phyloP scores from a whole-genome alignment of 2,329 filamentous ascomycete genomes.

The Periconia macrospinosa region DNA sequence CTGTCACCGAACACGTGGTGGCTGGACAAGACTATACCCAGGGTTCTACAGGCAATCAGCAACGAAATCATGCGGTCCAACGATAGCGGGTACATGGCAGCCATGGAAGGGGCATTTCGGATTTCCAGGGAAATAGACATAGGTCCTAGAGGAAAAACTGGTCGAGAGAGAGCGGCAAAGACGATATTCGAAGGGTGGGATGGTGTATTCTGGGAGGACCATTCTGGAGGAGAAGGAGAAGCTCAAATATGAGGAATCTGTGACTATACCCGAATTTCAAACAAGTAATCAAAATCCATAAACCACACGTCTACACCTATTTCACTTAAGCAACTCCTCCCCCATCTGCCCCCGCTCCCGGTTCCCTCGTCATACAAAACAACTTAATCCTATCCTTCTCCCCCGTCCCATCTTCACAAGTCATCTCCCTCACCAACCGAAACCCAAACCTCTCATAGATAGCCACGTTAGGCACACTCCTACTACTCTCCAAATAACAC shows the following conservation, averaged over 20 bases:
- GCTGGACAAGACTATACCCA: constrained; percentile 12
- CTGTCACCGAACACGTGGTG: constrained; percentile 32
- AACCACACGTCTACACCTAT: background rate
- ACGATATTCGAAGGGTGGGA: constrained; percentile 31
- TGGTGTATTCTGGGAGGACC: constrained; percentile 29
- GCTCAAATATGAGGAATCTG: constrained; percentile 8
- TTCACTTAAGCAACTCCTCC: background rate
- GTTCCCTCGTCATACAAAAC: constrained; percentile 51
- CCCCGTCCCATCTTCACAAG: constrained; percentile 65
- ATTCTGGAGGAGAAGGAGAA: constrained; percentile 17
- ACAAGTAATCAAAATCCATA: background rate
- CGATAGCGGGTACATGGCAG: constrained; percentile 13
- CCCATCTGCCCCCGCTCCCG: constrained; percentile 10
- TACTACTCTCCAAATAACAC: constrained; percentile 73
- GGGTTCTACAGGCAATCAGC: constrained; percentile 25
- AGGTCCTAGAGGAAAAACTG: constrained; percentile 16
- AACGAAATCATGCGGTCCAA: constrained; percentile 14
- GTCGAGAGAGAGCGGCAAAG: constrained; percentile 25
- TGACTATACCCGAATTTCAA: background rate
- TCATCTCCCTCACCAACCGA: constrained; percentile 64
- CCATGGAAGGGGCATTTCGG: constrained; percentile 22
- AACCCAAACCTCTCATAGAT: constrained; percentile 75
- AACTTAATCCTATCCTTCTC: constrained; percentile 45
- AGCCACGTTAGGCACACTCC: constrained; percentile 67
- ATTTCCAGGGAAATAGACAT: constrained; percentile 16